Conservation (phyloP, 73 alveolate species). For the Tetrahymena elliotti region DNA sequence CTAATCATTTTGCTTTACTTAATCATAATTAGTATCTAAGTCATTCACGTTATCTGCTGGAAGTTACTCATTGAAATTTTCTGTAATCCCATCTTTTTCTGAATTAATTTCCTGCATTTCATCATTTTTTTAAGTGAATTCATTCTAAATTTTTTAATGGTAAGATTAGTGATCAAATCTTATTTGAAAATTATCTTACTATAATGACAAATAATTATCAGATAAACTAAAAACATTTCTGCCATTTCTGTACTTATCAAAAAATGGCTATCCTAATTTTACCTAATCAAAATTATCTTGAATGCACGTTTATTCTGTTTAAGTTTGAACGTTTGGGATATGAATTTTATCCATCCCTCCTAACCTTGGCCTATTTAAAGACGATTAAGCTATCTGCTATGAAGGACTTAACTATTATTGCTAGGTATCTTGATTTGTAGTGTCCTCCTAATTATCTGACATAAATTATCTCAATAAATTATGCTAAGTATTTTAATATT, state of each 20-base stretch:
- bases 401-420: background rate
- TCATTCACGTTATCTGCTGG: too few species aligned
- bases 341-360: background rate
- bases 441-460: background rate
- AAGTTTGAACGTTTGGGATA: background rate
- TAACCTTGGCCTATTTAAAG: background rate
- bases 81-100: background rate
- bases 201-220: background rate
- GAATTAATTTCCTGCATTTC: background rate
- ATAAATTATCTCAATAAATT: background rate
- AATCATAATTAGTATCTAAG: background rate
- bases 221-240: background rate
- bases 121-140: background rate
- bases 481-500: background rate
- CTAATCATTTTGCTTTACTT: background rate
- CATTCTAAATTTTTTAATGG: background rate
- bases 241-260: background rate
- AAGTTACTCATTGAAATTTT: background rate
- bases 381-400: background rate
- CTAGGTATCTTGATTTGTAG: background rate
- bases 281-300: background rate
- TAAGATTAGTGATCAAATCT: background rate
- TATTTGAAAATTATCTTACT: background rate
- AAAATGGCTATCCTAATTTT: background rate
- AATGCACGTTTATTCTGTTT: background rate